Conservation (phyloP, 768 basidiomycete species). For the Pleurotus giganteus region DNA sequence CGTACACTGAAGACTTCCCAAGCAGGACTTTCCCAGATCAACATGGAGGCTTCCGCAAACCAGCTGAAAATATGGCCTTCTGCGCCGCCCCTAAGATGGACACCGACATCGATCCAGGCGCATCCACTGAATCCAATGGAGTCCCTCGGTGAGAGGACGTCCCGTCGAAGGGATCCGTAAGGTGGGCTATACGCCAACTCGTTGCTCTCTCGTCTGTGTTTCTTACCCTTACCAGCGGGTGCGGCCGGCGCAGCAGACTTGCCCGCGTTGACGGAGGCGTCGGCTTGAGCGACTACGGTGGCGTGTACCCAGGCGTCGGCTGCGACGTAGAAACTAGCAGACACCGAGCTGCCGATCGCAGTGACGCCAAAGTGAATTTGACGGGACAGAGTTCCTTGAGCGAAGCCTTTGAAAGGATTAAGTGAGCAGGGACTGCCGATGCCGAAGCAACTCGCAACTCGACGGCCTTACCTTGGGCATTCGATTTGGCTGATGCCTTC, state of each 20-base stretch:
- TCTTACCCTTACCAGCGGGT: too few species aligned
- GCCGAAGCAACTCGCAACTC: neutral
- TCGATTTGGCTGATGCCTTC: neutral
- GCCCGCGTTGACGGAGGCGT: neutral
- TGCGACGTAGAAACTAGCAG: neutral
- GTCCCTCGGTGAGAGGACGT: too few species aligned
- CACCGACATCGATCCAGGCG: too few species aligned
- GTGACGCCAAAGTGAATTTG: conserved; percentile 2
- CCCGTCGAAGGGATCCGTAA: too few species aligned
- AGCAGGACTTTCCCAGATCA: neutral
- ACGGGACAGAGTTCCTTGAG: conserved; percentile 2
- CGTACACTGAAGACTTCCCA: neutral
- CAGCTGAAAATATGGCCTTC: too few species aligned
- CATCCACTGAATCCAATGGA: too few species aligned
- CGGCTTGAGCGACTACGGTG: neutral
- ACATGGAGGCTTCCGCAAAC: neutral
- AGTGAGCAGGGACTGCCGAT: neutral
- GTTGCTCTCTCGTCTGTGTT: too few species aligned
- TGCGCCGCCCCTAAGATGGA: too few species aligned
- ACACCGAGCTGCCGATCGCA: neutral
- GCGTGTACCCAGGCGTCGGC: neutral
- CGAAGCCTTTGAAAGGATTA: neutral
- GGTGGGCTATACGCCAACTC: too few species aligned
- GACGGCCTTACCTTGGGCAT: neutral
- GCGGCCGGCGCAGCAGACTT: too few species aligned